A percentile compares a stretch with the other conserved stretches of the same genome.
These are phyloP conservation scores for Strigomonas oncopelti DNA, from an alignment of 208 protist species.

Conservation along the genomic window DNA sequence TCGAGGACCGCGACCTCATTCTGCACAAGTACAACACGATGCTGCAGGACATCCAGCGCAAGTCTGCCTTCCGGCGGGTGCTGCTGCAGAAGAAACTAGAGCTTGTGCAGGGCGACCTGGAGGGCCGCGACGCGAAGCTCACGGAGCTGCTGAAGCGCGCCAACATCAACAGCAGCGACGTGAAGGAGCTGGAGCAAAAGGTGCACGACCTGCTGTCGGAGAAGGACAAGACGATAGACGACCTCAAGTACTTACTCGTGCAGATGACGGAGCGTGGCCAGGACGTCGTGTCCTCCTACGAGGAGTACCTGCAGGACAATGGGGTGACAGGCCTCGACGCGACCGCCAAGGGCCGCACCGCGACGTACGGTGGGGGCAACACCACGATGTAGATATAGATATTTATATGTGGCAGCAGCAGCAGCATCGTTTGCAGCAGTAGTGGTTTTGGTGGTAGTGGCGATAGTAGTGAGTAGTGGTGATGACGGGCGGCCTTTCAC, in stretches of 20 bases:
- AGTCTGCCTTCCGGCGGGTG: conserved; percentile 92
- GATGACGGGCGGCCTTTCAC: no score
- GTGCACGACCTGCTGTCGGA: conserved; percentile 94
- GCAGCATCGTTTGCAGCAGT: background rate
- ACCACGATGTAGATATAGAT: background rate
- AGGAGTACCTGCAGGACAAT: conserved; percentile 81
- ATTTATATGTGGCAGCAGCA: no score
- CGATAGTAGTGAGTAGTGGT: no score
- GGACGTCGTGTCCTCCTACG: conserved; percentile 66
- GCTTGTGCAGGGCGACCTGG: conserved; percentile 87
- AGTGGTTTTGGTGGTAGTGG: no score
- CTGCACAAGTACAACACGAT: conserved; percentile 93
- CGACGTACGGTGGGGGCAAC: background rate
- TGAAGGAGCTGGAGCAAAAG: conserved; percentile 88
- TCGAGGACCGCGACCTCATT: conserved; percentile 94
- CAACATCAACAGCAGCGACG: conserved; percentile 91
- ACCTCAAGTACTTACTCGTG: conserved; percentile 87
- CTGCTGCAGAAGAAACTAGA: conserved; percentile 95
- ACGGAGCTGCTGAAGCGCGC: conserved; percentile 91
- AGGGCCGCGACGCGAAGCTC: conserved; percentile 91
- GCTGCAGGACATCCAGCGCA: conserved; percentile 95
- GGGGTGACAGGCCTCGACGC: conserved; percentile 43
- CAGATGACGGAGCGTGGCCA: conserved; percentile 66
- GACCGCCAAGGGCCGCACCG: conserved; percentile 2
- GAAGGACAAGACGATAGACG: conserved; percentile 95